A percentile compares a stretch with the other conserved stretches of the same genome.
phyloP scores from a whole-genome alignment of 2,329 filamentous ascomycete genomes.

The Colletotrichum liaoningense region DNA sequence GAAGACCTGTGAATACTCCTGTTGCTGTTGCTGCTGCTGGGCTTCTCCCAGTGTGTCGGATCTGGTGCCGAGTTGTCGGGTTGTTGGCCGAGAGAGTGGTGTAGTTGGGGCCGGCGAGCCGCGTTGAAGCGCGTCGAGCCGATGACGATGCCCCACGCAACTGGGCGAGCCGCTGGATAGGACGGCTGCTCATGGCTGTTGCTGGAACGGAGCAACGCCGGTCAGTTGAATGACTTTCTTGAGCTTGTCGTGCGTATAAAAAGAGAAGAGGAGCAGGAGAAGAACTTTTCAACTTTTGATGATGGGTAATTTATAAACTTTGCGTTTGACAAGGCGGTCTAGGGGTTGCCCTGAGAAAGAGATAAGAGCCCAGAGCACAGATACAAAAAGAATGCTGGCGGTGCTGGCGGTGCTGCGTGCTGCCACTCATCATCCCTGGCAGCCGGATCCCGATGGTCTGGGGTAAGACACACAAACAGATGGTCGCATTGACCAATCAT shows the following conservation, averaged over 20 bases:
- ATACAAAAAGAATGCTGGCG: neutral
- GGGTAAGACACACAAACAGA: constrained; percentile 29
- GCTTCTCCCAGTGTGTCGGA: neutral
- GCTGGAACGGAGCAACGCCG: neutral
- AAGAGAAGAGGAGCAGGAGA: neutral
- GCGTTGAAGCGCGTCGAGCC: constrained; percentile 33
- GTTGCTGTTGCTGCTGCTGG: too few relatives aligned
- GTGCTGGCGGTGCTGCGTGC: neutral
- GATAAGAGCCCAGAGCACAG: constrained; percentile 24
- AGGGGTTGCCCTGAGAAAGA: constrained; percentile 15
- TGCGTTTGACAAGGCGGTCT: constrained; percentile 24
- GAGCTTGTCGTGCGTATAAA: neutral
- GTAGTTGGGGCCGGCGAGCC: constrained; percentile 5
- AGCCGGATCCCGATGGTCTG: constrained; percentile 13
- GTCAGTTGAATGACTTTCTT: neutral
- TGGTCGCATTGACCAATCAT: constrained; percentile 25
- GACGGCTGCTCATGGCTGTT: constrained; percentile 28
- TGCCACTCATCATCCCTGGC: neutral
- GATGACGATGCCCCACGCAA: constrained; percentile 26
- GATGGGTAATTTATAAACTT: constrained; percentile 5
- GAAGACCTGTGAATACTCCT: neutral
- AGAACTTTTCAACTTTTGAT: neutral
- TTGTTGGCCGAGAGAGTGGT: constrained; percentile 1
- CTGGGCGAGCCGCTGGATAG: constrained; percentile 31
- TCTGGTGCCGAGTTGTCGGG: constrained; percentile 7